Conservation (phyloP, 192 early-diverging fungal species). For the Gigaspora rosea region DNA sequence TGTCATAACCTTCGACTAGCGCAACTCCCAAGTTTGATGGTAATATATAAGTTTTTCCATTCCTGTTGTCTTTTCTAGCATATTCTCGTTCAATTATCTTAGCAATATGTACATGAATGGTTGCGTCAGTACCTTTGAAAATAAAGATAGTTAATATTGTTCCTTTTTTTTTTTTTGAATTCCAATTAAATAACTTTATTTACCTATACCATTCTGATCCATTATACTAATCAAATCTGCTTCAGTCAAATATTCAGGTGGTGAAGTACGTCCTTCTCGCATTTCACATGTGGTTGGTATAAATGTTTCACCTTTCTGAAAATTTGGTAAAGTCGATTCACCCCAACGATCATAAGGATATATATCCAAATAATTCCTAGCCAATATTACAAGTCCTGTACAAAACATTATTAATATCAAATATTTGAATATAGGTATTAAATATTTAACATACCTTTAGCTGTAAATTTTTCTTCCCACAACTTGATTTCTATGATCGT, state of each 20-base stretch:
- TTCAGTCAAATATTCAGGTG: slow-evolving; percentile 80
- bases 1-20: slow-evolving; percentile 83
- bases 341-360: slow-evolving; percentile 92
- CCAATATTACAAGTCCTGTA: slow-evolving; percentile 74
- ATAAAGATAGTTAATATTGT: slow-evolving; percentile 2
- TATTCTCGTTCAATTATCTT: slow-evolving; percentile 90
- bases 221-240: slow-evolving; percentile 86
- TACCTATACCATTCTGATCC: slow-evolving; percentile 93
- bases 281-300: slow-evolving; percentile 69
- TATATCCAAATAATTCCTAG: slow-evolving; percentile 90
- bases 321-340: slow-evolving; percentile 71
- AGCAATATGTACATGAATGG: slow-evolving; percentile 94
- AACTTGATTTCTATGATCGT: slow-evolving; percentile 74
- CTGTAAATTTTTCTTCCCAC: slow-evolving; percentile 72
- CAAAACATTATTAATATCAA: slow-evolving; percentile 2
- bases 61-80: slow-evolving; percentile 59
- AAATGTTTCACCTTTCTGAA: slow-evolving; percentile 66
- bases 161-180: background rate
- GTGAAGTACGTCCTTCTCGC: slow-evolving; percentile 62
- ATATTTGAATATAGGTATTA: too few species aligned
- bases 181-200: background rate
- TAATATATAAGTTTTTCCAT: slow-evolving; percentile 51
- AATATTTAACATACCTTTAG: slow-evolving; percentile 52
- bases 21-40: slow-evolving; percentile 89
- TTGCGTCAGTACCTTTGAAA: slow-evolving; percentile 87